Conservation (phyloP, 108 stramenopile genomes). For the Aurantiochytrium sp. region DNA sequence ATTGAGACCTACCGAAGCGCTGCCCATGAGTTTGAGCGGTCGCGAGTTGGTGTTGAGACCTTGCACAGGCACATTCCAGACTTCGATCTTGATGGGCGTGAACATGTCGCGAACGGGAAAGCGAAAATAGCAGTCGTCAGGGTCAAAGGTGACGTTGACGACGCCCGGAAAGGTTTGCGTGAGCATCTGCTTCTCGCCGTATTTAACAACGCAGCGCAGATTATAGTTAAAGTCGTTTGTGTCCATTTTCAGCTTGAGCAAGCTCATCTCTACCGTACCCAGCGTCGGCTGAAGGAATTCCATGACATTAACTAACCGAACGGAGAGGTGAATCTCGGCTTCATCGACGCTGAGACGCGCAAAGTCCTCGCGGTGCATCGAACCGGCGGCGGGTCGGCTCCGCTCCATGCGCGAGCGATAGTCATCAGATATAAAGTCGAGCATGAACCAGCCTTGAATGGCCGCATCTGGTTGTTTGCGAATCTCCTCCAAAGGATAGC, state of each 20-base stretch:
- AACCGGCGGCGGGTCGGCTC: background rate
- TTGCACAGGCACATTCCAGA: background rate
- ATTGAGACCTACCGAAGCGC: background rate
- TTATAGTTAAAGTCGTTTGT: slow-evolving; percentile 3
- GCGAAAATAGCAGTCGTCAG: background rate
- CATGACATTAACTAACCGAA: background rate
- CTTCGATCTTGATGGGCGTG: background rate
- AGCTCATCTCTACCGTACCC: background rate
- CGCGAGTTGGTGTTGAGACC: background rate
- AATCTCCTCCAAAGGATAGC: background rate
- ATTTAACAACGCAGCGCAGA: background rate
- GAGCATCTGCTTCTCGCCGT: background rate
- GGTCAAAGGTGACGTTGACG: background rate
- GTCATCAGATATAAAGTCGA: background rate
- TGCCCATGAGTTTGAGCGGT: background rate
- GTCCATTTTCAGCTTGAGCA: background rate
- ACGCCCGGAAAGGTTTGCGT: background rate
- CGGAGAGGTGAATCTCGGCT: background rate
- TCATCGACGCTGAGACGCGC: background rate
- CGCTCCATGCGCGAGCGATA: background rate
- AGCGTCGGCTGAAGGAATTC: background rate
- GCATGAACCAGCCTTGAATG: background rate
- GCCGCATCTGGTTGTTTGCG: background rate
- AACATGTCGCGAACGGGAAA: slow-evolving; percentile 8
- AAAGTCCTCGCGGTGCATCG: background rate